Evolutionary conservation across 2,329 filamentous ascomycete genomes (phyloP).

Genomic region (Penicillium sp.): DNA sequence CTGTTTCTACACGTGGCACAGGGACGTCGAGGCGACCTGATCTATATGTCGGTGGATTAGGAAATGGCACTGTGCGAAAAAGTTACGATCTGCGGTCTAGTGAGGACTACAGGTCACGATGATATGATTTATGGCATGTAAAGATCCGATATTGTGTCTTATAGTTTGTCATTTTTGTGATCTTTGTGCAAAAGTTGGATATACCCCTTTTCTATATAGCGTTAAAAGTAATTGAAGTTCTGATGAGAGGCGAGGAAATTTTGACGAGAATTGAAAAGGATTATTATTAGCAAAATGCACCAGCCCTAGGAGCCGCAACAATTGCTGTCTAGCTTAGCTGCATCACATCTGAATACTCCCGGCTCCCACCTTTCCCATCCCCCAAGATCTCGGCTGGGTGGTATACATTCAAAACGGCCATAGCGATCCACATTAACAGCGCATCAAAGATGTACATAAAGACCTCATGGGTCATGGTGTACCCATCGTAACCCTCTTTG

Average conservation of each 20-base stretch:
- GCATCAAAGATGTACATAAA: constrained; percentile 31
- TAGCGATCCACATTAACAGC: constrained; percentile 26
- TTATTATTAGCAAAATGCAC: no score
- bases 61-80: constrained; percentile 9
- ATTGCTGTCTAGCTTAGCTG: not conserved
- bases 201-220: constrained; percentile 5
- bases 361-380: constrained; percentile 13
- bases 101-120: constrained; percentile 18
- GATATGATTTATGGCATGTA: constrained; percentile 7
- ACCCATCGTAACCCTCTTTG: constrained; percentile 25
- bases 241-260: not conserved
- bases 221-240: not conserved
- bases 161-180: not conserved
- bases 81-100: constrained; percentile 19
- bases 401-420: constrained; percentile 23
- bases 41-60: constrained; percentile 11
- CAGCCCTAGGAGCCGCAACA: not conserved
- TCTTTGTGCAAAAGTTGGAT: constrained; percentile 6
- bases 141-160: not conserved
- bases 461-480: constrained; percentile 27
- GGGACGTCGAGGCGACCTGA: constrained; percentile 7
- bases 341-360: constrained; percentile 5
- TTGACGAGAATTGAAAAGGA: not conserved
- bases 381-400: constrained; percentile 22
- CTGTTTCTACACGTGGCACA: constrained; percentile 27